A percentile compares a stretch with the other conserved stretches of the same genome.
Conservation (phyloP, 306 rosid species). For the Glycine tomentella region DNA sequence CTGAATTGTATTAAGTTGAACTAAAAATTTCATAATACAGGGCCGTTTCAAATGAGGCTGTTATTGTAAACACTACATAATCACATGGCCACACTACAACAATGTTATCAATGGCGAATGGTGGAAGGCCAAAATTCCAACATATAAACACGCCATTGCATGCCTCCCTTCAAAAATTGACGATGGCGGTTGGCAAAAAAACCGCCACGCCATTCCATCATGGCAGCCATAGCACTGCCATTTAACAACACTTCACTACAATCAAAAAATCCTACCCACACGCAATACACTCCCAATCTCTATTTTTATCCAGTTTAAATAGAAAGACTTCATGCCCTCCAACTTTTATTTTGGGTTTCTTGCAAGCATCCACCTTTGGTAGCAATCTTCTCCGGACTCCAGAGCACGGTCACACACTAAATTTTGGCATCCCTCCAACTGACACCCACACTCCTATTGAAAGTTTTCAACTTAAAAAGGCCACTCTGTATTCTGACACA, state of each 20-base stretch:
- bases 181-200: too few species aligned
- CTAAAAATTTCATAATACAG: constrained; percentile 3
- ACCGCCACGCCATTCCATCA: too few species aligned
- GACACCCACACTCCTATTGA: background rate
- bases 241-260: background rate
- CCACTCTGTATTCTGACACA: background rate
- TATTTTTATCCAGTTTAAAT: background rate
- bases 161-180: too few species aligned
- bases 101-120: too few species aligned
- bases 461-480: background rate
- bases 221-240: too few species aligned
- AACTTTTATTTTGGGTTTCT: background rate
- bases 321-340: background rate
- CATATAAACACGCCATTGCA: too few species aligned
- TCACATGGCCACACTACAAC: background rate
- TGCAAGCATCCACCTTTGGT: background rate
- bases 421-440: background rate
- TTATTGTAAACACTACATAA: background rate
- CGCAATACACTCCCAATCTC: background rate
- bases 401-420: background rate
- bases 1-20: background rate
- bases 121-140: too few species aligned
- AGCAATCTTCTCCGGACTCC: too few species aligned
- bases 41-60: constrained; percentile 20
- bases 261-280: background rate